phyloP scores from a whole-genome alignment of 2,329 filamentous ascomycete genomes.

The Balansia obtecta region DNA sequence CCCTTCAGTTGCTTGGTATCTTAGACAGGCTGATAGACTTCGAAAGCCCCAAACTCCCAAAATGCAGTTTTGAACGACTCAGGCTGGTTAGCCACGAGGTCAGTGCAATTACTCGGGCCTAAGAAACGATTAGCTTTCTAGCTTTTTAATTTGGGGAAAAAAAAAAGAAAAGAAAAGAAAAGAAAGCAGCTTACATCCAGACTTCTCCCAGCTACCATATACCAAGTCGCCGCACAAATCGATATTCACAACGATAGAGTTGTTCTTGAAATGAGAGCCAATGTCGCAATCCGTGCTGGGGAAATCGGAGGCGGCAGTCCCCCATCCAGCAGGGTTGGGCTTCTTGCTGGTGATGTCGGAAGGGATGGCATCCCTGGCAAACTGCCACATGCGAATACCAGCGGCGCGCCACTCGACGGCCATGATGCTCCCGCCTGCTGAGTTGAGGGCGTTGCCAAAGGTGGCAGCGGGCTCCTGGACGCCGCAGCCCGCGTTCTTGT shows the following conservation, averaged over 20 bases:
- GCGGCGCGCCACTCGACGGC: slow-evolving; percentile 48
- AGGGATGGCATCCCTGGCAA: slow-evolving; percentile 34
- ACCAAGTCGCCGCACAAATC: slow-evolving; percentile 49
- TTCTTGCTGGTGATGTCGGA: slow-evolving; percentile 34
- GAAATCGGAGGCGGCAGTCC: slow-evolving; percentile 50
- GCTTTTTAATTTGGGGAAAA: background rate
- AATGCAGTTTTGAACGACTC: slow-evolving; percentile 44
- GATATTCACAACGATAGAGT: slow-evolving; percentile 55
- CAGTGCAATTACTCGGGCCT: slow-evolving; percentile 43
- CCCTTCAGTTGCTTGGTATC: too few relatives aligned
- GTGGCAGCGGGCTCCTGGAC: slow-evolving; percentile 30
- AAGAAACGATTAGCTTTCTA: background rate
- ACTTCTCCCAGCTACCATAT: slow-evolving; percentile 31
- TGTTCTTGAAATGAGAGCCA: slow-evolving; percentile 46
- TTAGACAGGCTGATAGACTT: slow-evolving; percentile 34
- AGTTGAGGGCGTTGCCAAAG: slow-evolving; percentile 41
- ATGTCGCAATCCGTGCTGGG: slow-evolving; percentile 51
- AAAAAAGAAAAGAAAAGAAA: too few relatives aligned
- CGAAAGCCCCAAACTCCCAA: slow-evolving; percentile 52
- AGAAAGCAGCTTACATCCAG: slow-evolving; percentile 26
- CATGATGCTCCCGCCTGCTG: slow-evolving; percentile 42
- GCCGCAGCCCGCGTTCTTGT: slow-evolving; percentile 45
- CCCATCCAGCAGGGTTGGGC: slow-evolving; percentile 52
- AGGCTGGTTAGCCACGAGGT: slow-evolving; percentile 45
- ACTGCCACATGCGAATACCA: slow-evolving; percentile 54